Evolutionary conservation across 257 asterid species (phyloP).

Genomic region (Nicotiana paniculata): DNA sequence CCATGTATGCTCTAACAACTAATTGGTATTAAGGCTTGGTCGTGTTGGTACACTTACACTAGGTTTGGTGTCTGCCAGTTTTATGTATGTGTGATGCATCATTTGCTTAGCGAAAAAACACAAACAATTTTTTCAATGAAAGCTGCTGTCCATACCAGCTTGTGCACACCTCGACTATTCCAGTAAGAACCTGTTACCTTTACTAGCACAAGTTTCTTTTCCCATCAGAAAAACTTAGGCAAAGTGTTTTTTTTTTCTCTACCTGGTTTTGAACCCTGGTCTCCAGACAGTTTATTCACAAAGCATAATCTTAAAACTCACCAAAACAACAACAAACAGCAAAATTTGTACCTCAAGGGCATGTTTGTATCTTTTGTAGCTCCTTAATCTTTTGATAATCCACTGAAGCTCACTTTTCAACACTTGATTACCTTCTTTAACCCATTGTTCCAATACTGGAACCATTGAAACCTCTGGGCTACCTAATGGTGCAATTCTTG

Average conservation of each 20-base stretch:
- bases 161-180: too few species aligned
- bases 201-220: too few species aligned
- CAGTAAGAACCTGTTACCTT: too few species aligned
- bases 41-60: too few species aligned
- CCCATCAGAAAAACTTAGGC: too few species aligned
- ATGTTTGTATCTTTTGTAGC: constrained; percentile 45
- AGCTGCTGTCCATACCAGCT: too few species aligned
- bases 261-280: too few species aligned
- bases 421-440: constrained; percentile 34
- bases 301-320: not conserved
- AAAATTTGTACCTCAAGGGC: constrained; percentile 55
- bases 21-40: not conserved
- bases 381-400: constrained; percentile 26
- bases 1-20: not conserved
- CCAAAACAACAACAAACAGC: not conserved
- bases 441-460: constrained; percentile 59
- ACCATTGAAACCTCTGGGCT: constrained; percentile 42
- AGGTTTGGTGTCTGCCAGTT: too few species aligned
- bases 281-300: not conserved
- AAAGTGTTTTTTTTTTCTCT: too few species aligned
- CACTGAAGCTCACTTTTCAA: constrained; percentile 20
- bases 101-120: not conserved
- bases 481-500: constrained; percentile 42
- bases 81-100: not conserved
- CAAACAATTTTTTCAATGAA: not conserved